Conservation (phyloP, 2,329 filamentous ascomycete genomes). For the Botrytis pseudocinerea region DNA sequence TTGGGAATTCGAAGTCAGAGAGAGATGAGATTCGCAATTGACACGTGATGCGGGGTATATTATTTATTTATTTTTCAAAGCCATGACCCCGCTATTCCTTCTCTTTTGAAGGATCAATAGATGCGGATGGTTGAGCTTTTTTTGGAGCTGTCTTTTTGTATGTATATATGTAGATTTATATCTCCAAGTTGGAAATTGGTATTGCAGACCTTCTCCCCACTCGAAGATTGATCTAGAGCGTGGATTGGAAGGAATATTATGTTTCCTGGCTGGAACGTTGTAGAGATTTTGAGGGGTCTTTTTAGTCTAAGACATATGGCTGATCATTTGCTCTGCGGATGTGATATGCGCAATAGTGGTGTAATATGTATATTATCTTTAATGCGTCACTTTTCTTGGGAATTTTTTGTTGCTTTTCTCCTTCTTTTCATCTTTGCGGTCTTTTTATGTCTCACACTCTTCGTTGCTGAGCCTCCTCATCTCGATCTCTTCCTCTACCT, state of each 20-base stretch:
- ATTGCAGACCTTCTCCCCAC: not conserved
- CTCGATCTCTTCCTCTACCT: not conserved
- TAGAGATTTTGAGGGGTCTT: not conserved
- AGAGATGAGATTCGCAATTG: too few relatives aligned
- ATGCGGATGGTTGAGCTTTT: not conserved
- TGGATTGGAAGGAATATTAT: not conserved
- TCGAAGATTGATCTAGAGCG: not conserved
- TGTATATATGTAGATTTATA: not conserved
- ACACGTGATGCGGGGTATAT: constrained; percentile 10
- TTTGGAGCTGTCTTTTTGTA: not conserved
- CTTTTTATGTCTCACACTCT: not conserved
- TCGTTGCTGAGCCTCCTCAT: not conserved
- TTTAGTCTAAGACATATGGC: not conserved
- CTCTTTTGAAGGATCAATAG: not conserved
- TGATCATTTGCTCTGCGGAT: not conserved
- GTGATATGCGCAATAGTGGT: not conserved
- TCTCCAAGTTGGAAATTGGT: too few relatives aligned
- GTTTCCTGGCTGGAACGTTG: not conserved
- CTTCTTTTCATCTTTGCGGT: not conserved
- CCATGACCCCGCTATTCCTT: not conserved
- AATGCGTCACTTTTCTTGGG: not conserved
- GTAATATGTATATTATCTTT: not conserved
- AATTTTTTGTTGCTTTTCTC: not conserved
- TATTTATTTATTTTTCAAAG: not conserved
- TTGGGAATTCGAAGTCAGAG: not conserved